These are phyloP conservation scores for Trichoderma sp. DNA, from an alignment of 2,329 filamentous ascomycete species.

Conservation along the genomic window DNA sequence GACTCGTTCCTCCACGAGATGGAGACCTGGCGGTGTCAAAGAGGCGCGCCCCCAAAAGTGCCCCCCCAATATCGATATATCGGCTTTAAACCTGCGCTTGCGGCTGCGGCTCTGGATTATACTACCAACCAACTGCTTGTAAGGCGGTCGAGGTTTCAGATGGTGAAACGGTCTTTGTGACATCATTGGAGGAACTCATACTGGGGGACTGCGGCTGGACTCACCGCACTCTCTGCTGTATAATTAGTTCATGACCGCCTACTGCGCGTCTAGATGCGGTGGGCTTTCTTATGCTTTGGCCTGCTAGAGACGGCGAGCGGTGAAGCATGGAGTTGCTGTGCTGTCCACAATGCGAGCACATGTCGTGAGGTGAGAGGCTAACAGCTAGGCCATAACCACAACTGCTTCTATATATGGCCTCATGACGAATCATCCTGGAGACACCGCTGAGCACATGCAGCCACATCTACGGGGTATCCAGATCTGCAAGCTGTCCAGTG, in stretches of 20 bases:
- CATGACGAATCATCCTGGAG: not conserved
- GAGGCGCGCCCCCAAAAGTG: not conserved
- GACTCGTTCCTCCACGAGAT: slow-evolving; percentile 7
- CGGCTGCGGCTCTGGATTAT: not conserved
- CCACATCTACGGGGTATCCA: not conserved
- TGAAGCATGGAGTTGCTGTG: slow-evolving; percentile 1
- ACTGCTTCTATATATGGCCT: not conserved
- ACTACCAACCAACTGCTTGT: not conserved
- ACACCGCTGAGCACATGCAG: not conserved
- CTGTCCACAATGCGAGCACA: not conserved
- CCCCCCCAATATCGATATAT: not conserved
- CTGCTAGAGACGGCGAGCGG: not conserved
- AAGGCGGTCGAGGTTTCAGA: slow-evolving; percentile 10
- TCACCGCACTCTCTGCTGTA: not conserved
- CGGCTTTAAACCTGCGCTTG: slow-evolving; percentile 20
- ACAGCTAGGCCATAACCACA: not conserved
- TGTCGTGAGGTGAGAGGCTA: not conserved
- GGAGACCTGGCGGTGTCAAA: slow-evolving; percentile 31
- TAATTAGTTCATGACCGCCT: not conserved
- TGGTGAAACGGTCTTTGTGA: not conserved
- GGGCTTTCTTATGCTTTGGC: slow-evolving; percentile 2
- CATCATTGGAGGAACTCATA: slow-evolving; percentile 5
- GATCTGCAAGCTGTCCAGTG: not conserved
- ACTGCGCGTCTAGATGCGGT: slow-evolving; percentile 1
- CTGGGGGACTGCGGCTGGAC: not conserved